phyloP scores from a whole-genome alignment of 495 filamentous ascomycete genomes.

The Talaromyces ruber region DNA sequence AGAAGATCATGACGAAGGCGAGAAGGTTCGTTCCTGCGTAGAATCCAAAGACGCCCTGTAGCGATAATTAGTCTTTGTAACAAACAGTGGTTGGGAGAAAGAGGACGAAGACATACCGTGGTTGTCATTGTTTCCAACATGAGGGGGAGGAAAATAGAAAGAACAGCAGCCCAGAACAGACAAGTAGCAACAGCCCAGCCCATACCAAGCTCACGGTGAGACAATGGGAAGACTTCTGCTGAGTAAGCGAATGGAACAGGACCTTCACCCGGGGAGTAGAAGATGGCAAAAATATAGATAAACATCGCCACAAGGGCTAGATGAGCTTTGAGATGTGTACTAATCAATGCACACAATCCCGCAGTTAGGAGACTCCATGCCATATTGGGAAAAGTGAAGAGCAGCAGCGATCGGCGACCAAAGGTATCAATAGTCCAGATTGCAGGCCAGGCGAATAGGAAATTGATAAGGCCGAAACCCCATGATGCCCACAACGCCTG shows the following conservation, averaged over 20 bases:
- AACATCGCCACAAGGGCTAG: neutral
- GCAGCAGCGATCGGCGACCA: conserved; percentile 39
- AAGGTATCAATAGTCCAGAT: conserved; percentile 41
- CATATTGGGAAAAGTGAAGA: conserved; percentile 48
- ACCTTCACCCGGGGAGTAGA: neutral
- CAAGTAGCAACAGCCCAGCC: conserved; percentile 64
- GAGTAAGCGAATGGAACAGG: conserved; percentile 68
- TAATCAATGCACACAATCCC: conserved; percentile 29
- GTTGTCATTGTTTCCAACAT: conserved; percentile 45
- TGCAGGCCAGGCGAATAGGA: conserved; percentile 46
- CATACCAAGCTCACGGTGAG: conserved; percentile 68
- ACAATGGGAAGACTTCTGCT: conserved; percentile 73
- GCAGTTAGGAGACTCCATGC: conserved; percentile 39
- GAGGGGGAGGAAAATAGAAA: conserved; percentile 61
- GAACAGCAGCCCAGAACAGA: conserved; percentile 62
- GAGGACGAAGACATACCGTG: conserved; percentile 6
- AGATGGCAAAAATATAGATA: neutral
- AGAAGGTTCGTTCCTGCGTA: conserved; percentile 62
- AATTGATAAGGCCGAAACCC: conserved; percentile 50
- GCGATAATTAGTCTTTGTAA: neutral
- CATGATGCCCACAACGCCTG: conserved; percentile 44
- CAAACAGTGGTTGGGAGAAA: neutral
- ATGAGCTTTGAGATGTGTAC: neutral
- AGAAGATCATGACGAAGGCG: conserved; percentile 61
- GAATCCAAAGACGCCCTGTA: conserved; percentile 17